These are phyloP conservation scores for Trichothecium sympodiale DNA, from an alignment of 2,329 filamentous ascomycete genomes.

Conservation along the genomic window DNA sequence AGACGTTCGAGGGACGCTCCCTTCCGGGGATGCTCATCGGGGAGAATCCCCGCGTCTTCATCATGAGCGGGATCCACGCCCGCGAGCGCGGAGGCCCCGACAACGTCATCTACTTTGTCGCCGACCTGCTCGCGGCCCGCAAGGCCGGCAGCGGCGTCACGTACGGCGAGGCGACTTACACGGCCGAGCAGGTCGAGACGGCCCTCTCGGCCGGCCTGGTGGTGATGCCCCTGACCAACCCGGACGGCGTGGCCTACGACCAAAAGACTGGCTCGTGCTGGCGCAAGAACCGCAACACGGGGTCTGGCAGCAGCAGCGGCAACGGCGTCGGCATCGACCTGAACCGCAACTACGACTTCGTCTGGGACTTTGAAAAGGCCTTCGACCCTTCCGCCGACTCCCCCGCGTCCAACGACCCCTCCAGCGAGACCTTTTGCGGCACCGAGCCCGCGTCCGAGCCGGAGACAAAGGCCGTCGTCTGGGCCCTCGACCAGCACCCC, in stretches of 20 bases:
- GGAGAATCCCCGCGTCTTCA: slow-evolving; percentile 33
- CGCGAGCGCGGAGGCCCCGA: slow-evolving; percentile 42
- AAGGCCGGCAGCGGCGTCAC: slow-evolving; percentile 32
- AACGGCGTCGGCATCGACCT: slow-evolving; percentile 32
- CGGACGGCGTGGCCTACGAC: slow-evolving; percentile 35
- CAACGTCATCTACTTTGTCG: slow-evolving; percentile 42
- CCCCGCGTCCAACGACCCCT: slow-evolving; percentile 22
- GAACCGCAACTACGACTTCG: slow-evolving; percentile 41
- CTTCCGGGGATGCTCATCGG: slow-evolving; percentile 29
- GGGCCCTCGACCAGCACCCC: slow-evolving; percentile 34
- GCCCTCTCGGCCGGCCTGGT: slow-evolving; percentile 38
- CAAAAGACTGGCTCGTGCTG: slow-evolving; percentile 33
- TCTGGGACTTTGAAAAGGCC: slow-evolving; percentile 37
- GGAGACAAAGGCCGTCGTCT: slow-evolving; percentile 40
- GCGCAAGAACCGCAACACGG: slow-evolving; percentile 38
- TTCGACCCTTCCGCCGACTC: slow-evolving; percentile 24
- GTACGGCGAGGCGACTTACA: slow-evolving; percentile 37
- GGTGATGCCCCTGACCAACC: slow-evolving; percentile 33
- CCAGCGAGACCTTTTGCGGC: slow-evolving; percentile 34
- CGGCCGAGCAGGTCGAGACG: slow-evolving; percentile 34
- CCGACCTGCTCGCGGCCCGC: slow-evolving; percentile 40
- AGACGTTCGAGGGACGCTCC: slow-evolving; percentile 28
- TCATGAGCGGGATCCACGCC: slow-evolving; percentile 40
- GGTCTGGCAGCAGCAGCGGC: slow-evolving; percentile 15
- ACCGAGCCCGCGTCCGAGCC: slow-evolving; percentile 37